A percentile compares a stretch with the other conserved stretches of the same genome.
phyloP scores from a whole-genome alignment of 2,329 filamentous ascomycete genomes.

The Triangularia setosa region DNA sequence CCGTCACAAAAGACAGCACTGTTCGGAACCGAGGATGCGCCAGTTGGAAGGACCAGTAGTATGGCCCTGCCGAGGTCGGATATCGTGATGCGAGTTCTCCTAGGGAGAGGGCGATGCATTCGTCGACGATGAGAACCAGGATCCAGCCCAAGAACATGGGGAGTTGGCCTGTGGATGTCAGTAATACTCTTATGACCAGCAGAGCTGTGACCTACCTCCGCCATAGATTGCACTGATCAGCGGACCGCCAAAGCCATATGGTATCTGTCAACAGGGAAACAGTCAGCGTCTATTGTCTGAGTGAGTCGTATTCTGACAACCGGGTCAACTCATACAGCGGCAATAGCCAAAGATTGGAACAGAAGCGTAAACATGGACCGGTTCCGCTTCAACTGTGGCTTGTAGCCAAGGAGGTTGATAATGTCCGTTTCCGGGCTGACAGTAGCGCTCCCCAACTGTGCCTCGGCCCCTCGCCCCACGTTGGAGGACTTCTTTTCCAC shows the following conservation, averaged over 20 bases:
- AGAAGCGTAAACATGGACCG: constrained; percentile 57
- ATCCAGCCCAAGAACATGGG: constrained; percentile 57
- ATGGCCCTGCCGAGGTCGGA: constrained; percentile 49
- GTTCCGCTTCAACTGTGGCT: constrained; percentile 53
- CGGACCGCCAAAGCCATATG: constrained; percentile 45
- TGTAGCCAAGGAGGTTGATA: constrained; percentile 49
- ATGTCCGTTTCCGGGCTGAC: constrained; percentile 28
- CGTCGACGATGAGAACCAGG: constrained; percentile 48
- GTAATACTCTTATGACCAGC: background rate
- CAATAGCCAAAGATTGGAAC: constrained; percentile 59
- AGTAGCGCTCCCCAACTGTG: constrained; percentile 5
- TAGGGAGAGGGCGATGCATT: constrained; percentile 49
- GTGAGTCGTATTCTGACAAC: no score
- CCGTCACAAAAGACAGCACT: constrained; percentile 48
- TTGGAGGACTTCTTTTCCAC: constrained; percentile 12
- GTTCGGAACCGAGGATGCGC: constrained; percentile 39
- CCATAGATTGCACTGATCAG: constrained; percentile 37
- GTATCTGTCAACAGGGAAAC: constrained; percentile 36
- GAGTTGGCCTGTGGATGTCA: constrained; percentile 39
- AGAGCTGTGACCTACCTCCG: constrained; percentile 31
- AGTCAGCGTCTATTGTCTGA: background rate
- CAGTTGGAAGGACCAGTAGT: constrained; percentile 53
- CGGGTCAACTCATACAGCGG: constrained; percentile 42
- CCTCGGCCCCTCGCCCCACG: background rate
- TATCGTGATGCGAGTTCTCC: constrained; percentile 49